Percentiles rank a stretch among this genome's conserved stretches.
Evolutionary conservation across 192 early-diverging fungal genomes (phyloP).

Genomic region (Phlyctochytrium bullatum): DNA sequence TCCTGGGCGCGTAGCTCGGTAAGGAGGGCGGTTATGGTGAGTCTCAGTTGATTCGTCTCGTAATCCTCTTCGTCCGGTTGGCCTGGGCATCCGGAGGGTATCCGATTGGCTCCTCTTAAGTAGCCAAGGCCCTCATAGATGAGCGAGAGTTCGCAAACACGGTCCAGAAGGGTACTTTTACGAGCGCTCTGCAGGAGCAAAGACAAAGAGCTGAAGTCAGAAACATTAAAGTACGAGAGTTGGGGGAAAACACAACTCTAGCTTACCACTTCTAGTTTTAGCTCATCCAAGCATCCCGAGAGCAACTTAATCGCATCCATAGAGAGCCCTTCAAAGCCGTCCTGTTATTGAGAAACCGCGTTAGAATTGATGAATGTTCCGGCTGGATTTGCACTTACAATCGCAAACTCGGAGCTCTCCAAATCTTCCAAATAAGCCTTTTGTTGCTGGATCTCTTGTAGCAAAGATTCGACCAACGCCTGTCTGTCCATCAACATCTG

Average conservation of each 20-base stretch:
- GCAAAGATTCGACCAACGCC: background rate
- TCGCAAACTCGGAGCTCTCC: background rate
- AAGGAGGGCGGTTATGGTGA: no score
- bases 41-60: no score
- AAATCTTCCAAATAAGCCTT: background rate
- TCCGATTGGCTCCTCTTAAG: background rate
- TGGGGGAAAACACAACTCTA: no score
- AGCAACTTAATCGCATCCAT: no score
- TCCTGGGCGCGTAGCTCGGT: no score
- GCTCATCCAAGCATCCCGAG: no score
- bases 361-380: background rate
- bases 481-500: background rate
- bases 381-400: background rate
- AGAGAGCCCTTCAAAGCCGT: background rate
- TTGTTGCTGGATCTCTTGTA: background rate
- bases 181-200: background rate
- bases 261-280: no score
- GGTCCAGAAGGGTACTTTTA: background rate
- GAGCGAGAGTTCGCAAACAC: background rate
- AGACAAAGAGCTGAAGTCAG: background rate
- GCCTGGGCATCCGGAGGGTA: no score
- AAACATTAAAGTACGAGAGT: no score
- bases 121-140: background rate
- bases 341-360: background rate
- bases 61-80: no score